Evolutionary conservation across 2,329 filamentous ascomycete genomes (phyloP).

Genomic region (Pezicula radicicola): DNA sequence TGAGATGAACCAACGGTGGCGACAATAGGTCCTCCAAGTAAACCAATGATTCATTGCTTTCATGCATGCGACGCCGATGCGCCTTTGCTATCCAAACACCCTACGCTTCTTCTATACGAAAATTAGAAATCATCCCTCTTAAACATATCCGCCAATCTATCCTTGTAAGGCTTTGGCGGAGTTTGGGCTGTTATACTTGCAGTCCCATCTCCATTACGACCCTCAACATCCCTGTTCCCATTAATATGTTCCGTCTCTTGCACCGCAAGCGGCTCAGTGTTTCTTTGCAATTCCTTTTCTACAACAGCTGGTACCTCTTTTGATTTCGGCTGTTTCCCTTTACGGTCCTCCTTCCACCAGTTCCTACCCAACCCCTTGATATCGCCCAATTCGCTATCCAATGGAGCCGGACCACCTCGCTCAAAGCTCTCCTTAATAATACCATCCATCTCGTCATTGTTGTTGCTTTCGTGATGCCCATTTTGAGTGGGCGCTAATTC

Average conservation of each 20-base stretch:
- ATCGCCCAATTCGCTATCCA: slow-evolving; percentile 4
- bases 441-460: slow-evolving; percentile 3
- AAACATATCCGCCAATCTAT: neutral
- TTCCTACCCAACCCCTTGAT: slow-evolving; percentile 20
- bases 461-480: slow-evolving; percentile 9
- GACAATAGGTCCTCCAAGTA: too few species aligned
- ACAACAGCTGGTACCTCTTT: neutral
- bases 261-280: neutral
- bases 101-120: neutral
- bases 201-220: neutral
- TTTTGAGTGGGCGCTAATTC: slow-evolving; percentile 7
- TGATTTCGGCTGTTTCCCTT: neutral
- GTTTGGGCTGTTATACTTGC: neutral
- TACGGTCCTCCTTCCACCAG: slow-evolving; percentile 18
- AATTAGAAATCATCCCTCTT: neutral
- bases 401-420: slow-evolving; percentile 7
- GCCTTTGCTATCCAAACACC: too few species aligned
- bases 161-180: neutral
- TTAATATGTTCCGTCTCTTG: neutral
- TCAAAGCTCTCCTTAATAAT: slow-evolving; percentile 15
- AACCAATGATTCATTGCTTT: too few species aligned
- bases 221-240: neutral
- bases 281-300: neutral
- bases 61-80: too few species aligned
- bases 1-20: too few species aligned